A percentile compares a stretch with the other conserved stretches of the same genome.
These are phyloP conservation scores for Aspergillus thermomutatus DNA, from an alignment of 2,329 filamentous ascomycete genomes.

Conservation along the genomic window DNA sequence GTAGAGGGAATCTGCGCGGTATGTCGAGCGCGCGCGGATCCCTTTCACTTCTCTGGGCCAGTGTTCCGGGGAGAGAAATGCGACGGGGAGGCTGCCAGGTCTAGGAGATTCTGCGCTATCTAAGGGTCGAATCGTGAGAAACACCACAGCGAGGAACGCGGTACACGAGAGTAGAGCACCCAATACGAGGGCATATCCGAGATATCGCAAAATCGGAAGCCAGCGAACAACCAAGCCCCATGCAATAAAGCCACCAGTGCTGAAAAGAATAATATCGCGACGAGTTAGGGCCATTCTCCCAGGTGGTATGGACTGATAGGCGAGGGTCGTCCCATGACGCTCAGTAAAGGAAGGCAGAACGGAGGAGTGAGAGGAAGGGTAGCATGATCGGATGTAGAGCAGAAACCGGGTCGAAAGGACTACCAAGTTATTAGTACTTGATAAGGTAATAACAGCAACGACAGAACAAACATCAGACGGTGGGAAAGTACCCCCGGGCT, in stretches of 20 bases:
- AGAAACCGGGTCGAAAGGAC: not conserved
- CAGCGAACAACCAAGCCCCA: slow-evolving; percentile 85
- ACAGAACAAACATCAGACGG: not conserved
- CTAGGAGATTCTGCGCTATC: slow-evolving; percentile 40
- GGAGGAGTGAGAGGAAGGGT: not conserved
- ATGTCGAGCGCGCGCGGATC: slow-evolving; percentile 63
- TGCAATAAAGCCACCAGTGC: slow-evolving; percentile 60
- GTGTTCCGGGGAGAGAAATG: slow-evolving; percentile 59
- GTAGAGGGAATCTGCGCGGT: slow-evolving; percentile 68
- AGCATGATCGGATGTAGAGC: not conserved
- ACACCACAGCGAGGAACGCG: slow-evolving; percentile 56
- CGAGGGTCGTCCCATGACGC: slow-evolving; percentile 44
- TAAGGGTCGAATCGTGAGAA: slow-evolving; percentile 51
- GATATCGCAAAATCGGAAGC: slow-evolving; percentile 77
- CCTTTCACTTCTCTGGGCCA: slow-evolving; percentile 71
- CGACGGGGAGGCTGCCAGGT: slow-evolving; percentile 44
- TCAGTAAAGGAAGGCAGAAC: slow-evolving; percentile 15
- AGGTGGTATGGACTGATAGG: slow-evolving; percentile 11
- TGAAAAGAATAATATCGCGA: slow-evolving; percentile 43
- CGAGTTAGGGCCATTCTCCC: slow-evolving; percentile 47
- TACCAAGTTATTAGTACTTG: not conserved
- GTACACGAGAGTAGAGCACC: slow-evolving; percentile 59
- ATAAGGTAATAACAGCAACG: not conserved
- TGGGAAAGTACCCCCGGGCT: not conserved
- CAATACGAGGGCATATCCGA: slow-evolving; percentile 75